Evolutionary conservation across 768 basidiomycete genomes (phyloP).

Genomic region (Phallus indusiatus): DNA sequence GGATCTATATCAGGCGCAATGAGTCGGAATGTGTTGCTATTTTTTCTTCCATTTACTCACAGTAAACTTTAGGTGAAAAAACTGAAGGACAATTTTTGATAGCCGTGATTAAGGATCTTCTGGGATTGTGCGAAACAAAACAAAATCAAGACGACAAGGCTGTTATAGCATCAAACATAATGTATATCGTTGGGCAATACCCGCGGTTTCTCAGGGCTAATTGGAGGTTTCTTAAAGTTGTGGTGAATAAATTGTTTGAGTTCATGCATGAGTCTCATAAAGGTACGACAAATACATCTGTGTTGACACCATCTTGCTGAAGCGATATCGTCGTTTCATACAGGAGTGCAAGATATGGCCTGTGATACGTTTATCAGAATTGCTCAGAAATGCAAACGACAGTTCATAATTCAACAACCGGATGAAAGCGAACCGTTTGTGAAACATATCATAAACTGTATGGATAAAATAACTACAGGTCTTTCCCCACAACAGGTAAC

Average conservation of each 20-base stretch:
- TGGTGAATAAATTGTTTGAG: slow-evolving; percentile 98
- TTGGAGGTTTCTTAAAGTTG: slow-evolving; percentile 99
- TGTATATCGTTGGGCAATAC: slow-evolving; percentile 99
- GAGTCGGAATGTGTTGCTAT: slow-evolving; percentile 42
- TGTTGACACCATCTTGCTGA: slow-evolving; percentile 1
- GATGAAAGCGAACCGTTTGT: slow-evolving; percentile 97
- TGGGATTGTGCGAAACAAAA: slow-evolving; percentile 97
- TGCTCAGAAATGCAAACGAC: slow-evolving; percentile 94
- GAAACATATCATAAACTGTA: slow-evolving; percentile 85
- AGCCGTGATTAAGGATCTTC: slow-evolving; percentile 95
- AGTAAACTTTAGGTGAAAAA: slow-evolving; percentile 67
- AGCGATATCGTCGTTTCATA: background rate
- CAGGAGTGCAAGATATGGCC: slow-evolving; percentile 99
- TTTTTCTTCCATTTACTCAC: background rate
- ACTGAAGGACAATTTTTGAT: slow-evolving; percentile 98
- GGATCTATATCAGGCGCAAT: slow-evolving; percentile 98
- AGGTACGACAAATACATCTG: slow-evolving; percentile 38
- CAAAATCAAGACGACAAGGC: slow-evolving; percentile 99
- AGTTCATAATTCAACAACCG: slow-evolving; percentile 98
- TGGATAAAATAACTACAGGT: slow-evolving; percentile 93
- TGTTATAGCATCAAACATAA: slow-evolving; percentile 90
- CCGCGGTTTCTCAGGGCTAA: slow-evolving; percentile 99
- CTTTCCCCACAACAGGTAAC: slow-evolving; percentile 75
- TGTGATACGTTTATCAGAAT: slow-evolving; percentile 99
- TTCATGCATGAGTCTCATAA: slow-evolving; percentile 99